phyloP scores from a whole-genome alignment of 2,329 filamentous ascomycete genomes.

The Pseudogymnoascus sp. region DNA sequence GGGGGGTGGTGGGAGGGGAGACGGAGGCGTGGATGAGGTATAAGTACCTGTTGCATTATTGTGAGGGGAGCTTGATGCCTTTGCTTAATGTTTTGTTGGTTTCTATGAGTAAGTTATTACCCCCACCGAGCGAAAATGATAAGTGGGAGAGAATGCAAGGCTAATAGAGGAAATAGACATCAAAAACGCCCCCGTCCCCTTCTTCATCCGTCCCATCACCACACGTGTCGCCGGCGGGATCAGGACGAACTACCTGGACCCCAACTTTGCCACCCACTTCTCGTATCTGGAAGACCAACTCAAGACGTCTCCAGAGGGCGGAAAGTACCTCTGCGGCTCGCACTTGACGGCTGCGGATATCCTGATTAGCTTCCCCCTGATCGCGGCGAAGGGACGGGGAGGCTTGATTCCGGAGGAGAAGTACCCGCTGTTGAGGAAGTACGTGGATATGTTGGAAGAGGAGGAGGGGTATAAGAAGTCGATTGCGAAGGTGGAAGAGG shows the following conservation, averaged over 20 bases:
- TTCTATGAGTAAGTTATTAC: slow-evolving; percentile 38
- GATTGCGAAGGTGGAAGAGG: slow-evolving; percentile 43
- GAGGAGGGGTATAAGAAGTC: slow-evolving; percentile 39
- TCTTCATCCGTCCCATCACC: slow-evolving; percentile 63
- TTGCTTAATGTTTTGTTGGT: slow-evolving; percentile 60
- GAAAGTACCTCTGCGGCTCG: slow-evolving; percentile 43
- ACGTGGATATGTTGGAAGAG: slow-evolving; percentile 37
- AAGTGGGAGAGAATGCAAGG: too few species aligned
- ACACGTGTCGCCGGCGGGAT: slow-evolving; percentile 44
- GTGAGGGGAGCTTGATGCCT: slow-evolving; percentile 77
- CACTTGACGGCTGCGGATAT: slow-evolving; percentile 46
- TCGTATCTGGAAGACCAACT: slow-evolving; percentile 45
- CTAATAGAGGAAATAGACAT: slow-evolving; percentile 36
- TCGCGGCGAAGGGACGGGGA: slow-evolving; percentile 34
- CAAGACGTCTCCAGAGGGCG: slow-evolving; percentile 38
- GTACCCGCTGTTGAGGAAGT: slow-evolving; percentile 42
- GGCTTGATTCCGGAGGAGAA: slow-evolving; percentile 34
- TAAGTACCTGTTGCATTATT: slow-evolving; percentile 72
- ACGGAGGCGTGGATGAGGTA: slow-evolving; percentile 54
- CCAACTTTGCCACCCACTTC: slow-evolving; percentile 42
- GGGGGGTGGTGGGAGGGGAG: slow-evolving; percentile 49
- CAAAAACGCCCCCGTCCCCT: slow-evolving; percentile 51
- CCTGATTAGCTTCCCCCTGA: slow-evolving; percentile 44
- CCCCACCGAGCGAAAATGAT: too few species aligned
- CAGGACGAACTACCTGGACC: slow-evolving; percentile 37